Evolutionary conservation across 495 filamentous ascomycete genomes (phyloP).

Genomic region (Thozetella sp.): DNA sequence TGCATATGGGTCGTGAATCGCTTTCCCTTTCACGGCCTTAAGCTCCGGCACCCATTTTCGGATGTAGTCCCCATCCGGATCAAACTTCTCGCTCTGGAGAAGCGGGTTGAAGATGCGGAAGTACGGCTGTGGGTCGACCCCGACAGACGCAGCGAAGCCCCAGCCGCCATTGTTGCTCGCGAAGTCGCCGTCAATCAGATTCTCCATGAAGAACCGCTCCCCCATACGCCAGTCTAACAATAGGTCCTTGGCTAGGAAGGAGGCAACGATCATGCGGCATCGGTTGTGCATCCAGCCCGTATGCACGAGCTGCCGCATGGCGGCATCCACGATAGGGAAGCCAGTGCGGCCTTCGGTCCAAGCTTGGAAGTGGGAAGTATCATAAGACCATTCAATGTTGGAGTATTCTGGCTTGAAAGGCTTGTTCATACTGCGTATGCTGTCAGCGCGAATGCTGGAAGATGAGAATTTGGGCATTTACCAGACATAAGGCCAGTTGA

Average conservation of each 20-base stretch:
- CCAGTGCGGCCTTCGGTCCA: slow-evolving; percentile 84
- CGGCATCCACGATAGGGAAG: slow-evolving; percentile 87
- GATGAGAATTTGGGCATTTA: slow-evolving; percentile 25
- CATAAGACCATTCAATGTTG: slow-evolving; percentile 82
- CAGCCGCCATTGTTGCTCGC: slow-evolving; percentile 91
- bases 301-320: slow-evolving; percentile 79
- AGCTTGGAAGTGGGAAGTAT: slow-evolving; percentile 63
- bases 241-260: slow-evolving; percentile 85
- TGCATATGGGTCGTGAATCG: slow-evolving; percentile 79
- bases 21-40: slow-evolving; percentile 55
- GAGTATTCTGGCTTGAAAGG: slow-evolving; percentile 89
- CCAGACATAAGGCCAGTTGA: slow-evolving; percentile 88
- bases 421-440: slow-evolving; percentile 75
- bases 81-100: slow-evolving; percentile 85
- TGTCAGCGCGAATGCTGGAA: slow-evolving; percentile 8
- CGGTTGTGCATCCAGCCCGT: slow-evolving; percentile 91
- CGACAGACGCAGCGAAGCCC: slow-evolving; percentile 80
- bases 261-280: slow-evolving; percentile 84
- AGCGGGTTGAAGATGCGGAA: slow-evolving; percentile 91
- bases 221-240: slow-evolving; percentile 90
- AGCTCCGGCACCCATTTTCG: slow-evolving; percentile 75
- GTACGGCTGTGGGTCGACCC: slow-evolving; percentile 91
- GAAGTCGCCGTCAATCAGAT: slow-evolving; percentile 90
- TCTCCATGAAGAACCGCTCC: slow-evolving; percentile 86
- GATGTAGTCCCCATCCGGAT: slow-evolving; percentile 69